Conservation (phyloP, 1,284 basidiomycete species). For the Flammula alnicola region DNA sequence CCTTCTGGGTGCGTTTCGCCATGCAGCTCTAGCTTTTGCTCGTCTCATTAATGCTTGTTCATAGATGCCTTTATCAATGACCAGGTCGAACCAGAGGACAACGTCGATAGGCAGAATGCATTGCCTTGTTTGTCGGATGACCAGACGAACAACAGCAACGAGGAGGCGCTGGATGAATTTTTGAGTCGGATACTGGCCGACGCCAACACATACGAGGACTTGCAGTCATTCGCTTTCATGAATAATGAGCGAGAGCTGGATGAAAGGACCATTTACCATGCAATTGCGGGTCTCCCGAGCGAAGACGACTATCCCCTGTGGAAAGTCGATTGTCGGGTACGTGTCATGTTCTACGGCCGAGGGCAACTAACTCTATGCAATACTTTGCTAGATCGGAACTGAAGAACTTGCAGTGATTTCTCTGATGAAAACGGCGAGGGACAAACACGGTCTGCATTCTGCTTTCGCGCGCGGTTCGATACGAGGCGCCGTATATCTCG, state of each 20-base stretch:
- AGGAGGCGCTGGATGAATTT: no score
- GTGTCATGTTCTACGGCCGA: not conserved
- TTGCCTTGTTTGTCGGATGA: no score
- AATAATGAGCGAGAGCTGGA: no score
- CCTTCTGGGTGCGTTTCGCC: not conserved
- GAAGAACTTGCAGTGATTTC: conserved; percentile 11
- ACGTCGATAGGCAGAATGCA: no score
- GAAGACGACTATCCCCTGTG: conserved; percentile 14
- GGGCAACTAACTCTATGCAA: not conserved
- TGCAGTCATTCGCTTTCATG: no score
- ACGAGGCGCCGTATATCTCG: conserved; percentile 16
- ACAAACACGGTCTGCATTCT: conserved; percentile 13
- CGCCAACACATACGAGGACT: no score
- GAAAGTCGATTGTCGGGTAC: conserved; percentile 14
- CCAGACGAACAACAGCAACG: no score
- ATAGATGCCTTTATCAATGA: not conserved
- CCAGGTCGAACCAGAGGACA: not conserved
- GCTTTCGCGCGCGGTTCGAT: conserved; percentile 12
- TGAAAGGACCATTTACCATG: no score
- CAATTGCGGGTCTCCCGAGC: not conserved
- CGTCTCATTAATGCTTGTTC: not conserved
- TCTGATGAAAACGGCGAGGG: conserved; percentile 2
- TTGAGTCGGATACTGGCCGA: no score
- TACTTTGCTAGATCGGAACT: conserved; percentile 7
- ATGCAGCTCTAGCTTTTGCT: not conserved